A percentile compares a stretch with the other conserved stretches of the same genome.
These are phyloP conservation scores for Parathielavia appendiculata DNA, from an alignment of 495 filamentous ascomycete species.

Conservation along the genomic window DNA sequence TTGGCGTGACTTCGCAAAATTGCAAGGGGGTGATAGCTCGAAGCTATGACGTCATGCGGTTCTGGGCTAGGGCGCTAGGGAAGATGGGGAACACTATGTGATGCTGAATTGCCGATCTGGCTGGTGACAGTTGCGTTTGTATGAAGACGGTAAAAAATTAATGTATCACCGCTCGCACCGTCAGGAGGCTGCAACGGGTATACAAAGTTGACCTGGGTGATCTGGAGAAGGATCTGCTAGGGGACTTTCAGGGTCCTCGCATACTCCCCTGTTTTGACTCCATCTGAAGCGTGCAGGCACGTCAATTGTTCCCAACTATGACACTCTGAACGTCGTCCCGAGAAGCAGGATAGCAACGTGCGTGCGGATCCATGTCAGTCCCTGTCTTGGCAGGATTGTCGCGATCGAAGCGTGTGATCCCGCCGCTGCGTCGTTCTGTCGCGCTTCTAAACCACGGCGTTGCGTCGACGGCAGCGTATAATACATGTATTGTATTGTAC, in stretches of 20 bases:
- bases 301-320: neutral
- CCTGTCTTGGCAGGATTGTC: slow-evolving; percentile 5
- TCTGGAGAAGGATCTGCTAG: neutral
- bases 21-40: neutral
- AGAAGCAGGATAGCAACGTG: neutral
- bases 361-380: neutral
- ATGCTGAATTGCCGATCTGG: no score
- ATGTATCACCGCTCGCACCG: no score
- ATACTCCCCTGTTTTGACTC: neutral
- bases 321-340: neutral
- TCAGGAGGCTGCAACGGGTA: no score
- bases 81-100: no score
- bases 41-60: slow-evolving; percentile 11
- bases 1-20: neutral
- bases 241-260: neutral
- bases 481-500: no score
- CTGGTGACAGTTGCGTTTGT: no score
- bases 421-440: neutral
- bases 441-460: neutral
- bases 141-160: no score
- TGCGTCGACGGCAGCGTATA: neutral
- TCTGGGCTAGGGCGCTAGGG: neutral
- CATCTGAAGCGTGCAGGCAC: neutral
- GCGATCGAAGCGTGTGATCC: neutral
- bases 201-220: no score